Evolutionary conservation across 1,139 yeast genomes (phyloP).

Genomic region (Oligophagozyma castellii): DNA sequence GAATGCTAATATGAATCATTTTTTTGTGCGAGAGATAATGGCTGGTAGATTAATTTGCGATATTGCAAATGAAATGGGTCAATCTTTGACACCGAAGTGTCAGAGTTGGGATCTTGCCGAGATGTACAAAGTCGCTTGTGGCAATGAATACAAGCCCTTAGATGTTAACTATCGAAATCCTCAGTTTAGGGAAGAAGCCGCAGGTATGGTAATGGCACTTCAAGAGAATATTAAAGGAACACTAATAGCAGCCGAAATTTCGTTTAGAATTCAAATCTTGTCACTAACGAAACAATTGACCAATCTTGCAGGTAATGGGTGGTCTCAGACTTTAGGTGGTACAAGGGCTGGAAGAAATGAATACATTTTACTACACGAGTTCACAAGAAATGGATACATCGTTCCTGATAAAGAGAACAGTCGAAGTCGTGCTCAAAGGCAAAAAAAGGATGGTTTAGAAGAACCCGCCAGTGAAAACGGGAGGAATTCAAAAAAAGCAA

Average conservation of each 20-base stretch:
- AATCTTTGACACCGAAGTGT: conserved; percentile 79
- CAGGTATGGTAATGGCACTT: conserved; percentile 52
- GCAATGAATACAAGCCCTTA: conserved; percentile 42
- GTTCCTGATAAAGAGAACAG: conserved; percentile 76
- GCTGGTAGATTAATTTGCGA: conserved; percentile 88
- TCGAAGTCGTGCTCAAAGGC: conserved; percentile 31
- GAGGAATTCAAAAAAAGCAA: conserved; percentile 53
- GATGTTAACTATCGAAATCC: conserved; percentile 66
- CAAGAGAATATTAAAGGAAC: conserved; percentile 59
- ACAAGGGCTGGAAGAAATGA: conserved; percentile 96
- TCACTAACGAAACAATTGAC: conserved; percentile 87
- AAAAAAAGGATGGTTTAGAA: conserved; percentile 22
- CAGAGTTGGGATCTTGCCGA: conserved; percentile 94
- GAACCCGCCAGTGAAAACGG: conserved; percentile 28
- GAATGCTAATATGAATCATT: conserved; percentile 31
- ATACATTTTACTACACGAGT: conserved; percentile 84
- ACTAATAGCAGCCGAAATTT: conserved; percentile 60
- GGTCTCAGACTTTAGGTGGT: conserved; percentile 92
- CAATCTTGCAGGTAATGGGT: conserved; percentile 90
- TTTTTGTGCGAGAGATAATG: conserved; percentile 51
- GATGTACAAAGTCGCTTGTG: conserved; percentile 70
- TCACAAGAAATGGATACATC: conserved; percentile 63
- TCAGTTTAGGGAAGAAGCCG: conserved; percentile 54
- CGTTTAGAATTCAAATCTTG: conserved; percentile 70
- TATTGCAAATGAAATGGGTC: conserved; percentile 90